Evolutionary conservation across 345 rosid genomes (phyloP), one percentile per base, ranked within the genome.

Genomic region (Brassica juncea): DNA sequence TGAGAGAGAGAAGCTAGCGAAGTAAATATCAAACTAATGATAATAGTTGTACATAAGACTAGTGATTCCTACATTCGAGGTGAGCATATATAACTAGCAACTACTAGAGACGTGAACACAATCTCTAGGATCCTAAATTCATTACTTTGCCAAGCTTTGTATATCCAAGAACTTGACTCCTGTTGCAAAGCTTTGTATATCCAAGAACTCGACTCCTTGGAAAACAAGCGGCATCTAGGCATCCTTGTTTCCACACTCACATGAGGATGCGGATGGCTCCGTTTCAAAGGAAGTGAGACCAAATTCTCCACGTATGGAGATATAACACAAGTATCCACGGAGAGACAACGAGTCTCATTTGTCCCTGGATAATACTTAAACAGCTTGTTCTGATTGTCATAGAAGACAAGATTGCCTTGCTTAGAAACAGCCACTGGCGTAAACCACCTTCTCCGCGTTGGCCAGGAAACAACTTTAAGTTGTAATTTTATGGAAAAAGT

Each of bases 31-130:
- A 63, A 30, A 63, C 2, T 47, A 42, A 42, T 42, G 10, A 42
- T 42, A 42, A 5, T 19, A 32, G 19, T 16, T 32, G 16, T 5
- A 31, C n/a, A 55, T 4, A 7, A 55, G 16, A 54, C 59, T 6
- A 55, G 10, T 58, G 28, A 58, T 10, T 34, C 68, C 54, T 66
- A 66, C 31, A 1, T 49, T 49, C 2, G 54, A 66, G 70, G 54
- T 66, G 70, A 66, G 54, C 28, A 66, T 19, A 66, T 66, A 66
- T 66, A 66, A 66, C 70, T 54, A 37, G 70, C 70, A 10, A 66
- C 54, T 35, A 66, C 54, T 39, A 66, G 9, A 66, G 54, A 35
- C 6, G 54, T 6, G 10, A 66, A 66, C 54, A 66, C 0, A 66
- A 37, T 21, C 14, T 66, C 52, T 5, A 66, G 31, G 8, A 66